A percentile compares a stretch with the other conserved stretches of the same genome.
These are phyloP conservation scores for Sequoia sempervirens DNA, from an alignment of 75 land plant genomes.

Conservation along the genomic window DNA sequence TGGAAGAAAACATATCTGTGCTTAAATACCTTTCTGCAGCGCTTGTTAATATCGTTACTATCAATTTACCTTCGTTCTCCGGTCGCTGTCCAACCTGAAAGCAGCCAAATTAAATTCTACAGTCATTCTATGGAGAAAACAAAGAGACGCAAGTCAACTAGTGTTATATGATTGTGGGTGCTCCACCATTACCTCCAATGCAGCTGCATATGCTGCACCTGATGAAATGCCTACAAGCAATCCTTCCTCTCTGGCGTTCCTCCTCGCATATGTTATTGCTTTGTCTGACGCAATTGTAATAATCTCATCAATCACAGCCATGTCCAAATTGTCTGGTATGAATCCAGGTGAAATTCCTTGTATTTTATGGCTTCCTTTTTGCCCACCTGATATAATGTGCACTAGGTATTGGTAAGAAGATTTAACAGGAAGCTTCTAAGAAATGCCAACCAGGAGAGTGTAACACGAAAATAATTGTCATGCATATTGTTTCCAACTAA, in stretches of 20 bases:
- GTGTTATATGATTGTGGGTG: not conserved
- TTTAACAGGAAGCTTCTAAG: not conserved
- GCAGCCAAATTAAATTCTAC: not conserved
- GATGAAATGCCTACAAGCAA: conserved; percentile 29
- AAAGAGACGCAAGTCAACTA: not conserved
- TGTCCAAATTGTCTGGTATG: conserved; percentile 21
- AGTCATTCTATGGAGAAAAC: not conserved
- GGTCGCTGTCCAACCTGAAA: conserved; percentile 31
- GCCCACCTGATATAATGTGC: conserved; percentile 13
- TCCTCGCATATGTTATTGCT: conserved; percentile 15
- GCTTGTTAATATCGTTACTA: conserved; percentile 25
- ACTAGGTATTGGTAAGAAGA: not conserved
- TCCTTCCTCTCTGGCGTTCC: conserved; percentile 21
- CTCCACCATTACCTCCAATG: conserved; percentile 14
- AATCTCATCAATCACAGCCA: conserved; percentile 26
- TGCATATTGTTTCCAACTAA: not conserved
- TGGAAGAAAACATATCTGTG: conserved; percentile 26
- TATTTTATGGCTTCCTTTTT: conserved; percentile 16
- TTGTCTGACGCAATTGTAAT: conserved; percentile 19
- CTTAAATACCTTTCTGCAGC: conserved; percentile 33
- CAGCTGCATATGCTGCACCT: conserved; percentile 31
- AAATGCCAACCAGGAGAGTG: not conserved
- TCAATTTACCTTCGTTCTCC: conserved; percentile 35
- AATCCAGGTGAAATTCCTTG: conserved; percentile 30
- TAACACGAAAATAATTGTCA: not conserved